Percentiles rank a stretch among this genome's conserved stretches.
phyloP scores from a whole-genome alignment of 1,139 yeast species.

The Candida glucosophila region DNA sequence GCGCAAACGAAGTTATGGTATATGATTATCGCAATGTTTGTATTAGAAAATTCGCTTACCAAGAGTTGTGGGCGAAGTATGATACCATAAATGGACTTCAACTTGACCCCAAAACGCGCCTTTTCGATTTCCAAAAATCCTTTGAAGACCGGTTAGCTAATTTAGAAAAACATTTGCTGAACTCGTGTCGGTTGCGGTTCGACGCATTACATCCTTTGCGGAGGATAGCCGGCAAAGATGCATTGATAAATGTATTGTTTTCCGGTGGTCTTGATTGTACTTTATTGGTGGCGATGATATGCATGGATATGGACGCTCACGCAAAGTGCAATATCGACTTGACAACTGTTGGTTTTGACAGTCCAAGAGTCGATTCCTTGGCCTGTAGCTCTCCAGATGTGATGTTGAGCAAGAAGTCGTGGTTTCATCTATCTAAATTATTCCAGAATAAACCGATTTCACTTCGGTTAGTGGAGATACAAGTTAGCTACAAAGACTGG shows the following conservation, averaged over 20 bases:
- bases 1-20: conserved; percentile 44
- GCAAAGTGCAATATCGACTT: conserved; percentile 37
- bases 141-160: too few relatives aligned
- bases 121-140: conserved; percentile 1
- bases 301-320: conserved; percentile 15
- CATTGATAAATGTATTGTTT: conserved; percentile 57
- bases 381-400: conserved; percentile 78
- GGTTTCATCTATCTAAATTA: conserved; percentile 36
- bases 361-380: conserved; percentile 64
- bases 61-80: conserved; percentile 2
- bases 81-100: conserved; percentile 1
- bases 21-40: conserved; percentile 19
- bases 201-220: conserved; percentile 52
- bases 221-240: conserved; percentile 19
- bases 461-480: conserved; percentile 54
- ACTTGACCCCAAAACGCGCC: conserved; percentile 4
- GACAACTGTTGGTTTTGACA: conserved; percentile 92
- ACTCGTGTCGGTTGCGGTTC: conserved; percentile 44
- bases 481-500: conserved; percentile 67
- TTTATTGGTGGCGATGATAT: conserved; percentile 47
- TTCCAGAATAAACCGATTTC: conserved; percentile 22
- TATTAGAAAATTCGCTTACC: conserved; percentile 8
- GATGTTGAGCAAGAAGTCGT: conserved; percentile 55
- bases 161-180: conserved; percentile 16
- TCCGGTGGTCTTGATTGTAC: conserved; percentile 97